Base-by-base conservation (phyloP, 257 asterid species). In the Solanum virginianum region DNA sequence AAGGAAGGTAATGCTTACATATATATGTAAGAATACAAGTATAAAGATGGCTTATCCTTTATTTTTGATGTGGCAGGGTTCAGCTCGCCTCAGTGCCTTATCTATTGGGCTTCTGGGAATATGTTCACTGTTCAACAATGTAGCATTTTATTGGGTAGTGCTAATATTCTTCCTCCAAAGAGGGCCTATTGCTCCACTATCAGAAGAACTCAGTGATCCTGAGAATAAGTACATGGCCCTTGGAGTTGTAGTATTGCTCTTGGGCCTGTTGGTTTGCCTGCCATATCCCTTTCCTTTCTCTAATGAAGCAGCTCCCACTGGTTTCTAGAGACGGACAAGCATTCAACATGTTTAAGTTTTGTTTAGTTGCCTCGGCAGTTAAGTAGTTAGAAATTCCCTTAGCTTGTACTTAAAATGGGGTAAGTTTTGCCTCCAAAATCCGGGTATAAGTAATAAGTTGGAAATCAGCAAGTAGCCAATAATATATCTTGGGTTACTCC, bases 91-190 rank as follows among this genome's bases (percentile, higher is more conserved):
- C 29, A 92, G 95, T 47, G 90, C 91, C 7, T 93, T 90, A 11
- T 92, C 98, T 54, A 93, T 96, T 54, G 95, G 77, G 70, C 97
- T 96, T 80, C 97, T 96, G 83, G 99, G 98, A 60, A 87, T 93
- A 89, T 84, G 92, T 10, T 90, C 99, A 7, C 91, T 96, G 86
- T 90, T 95, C 60, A 96, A 80, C 45, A 98, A 96, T 41, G 98
- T 96, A 65, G 96, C 98, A 9, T 97, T 97, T 86, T 97, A 95
- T 71, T 97, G 99, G 99, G 97, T 90, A 18, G 97, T 90, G 24
- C 87, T 97, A 84, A 91, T 97, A 95, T 97, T 94, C 94, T 92
- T 97, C 90, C 85, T 97, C 88, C 99, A 97, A 89, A 89, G 99
- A 89, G 99, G 99, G 49, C 99, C 99, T 22, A 92, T 97, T 41